Evolutionary conservation across 2,329 filamentous ascomycete species (phyloP).

Genomic region (Calonectria hongkongensis): DNA sequence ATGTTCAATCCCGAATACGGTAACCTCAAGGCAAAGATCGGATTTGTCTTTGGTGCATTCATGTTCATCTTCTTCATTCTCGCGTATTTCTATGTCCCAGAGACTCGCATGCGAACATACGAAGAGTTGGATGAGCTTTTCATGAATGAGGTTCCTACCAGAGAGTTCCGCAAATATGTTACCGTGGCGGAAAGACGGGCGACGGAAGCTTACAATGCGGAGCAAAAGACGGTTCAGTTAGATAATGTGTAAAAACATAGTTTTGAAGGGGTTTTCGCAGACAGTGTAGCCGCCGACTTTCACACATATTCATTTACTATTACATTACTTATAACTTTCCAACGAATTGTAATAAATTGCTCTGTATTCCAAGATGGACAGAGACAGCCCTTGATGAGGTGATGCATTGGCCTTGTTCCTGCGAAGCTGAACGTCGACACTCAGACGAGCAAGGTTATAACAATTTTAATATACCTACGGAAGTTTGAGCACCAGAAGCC

Average conservation of each 20-base stretch:
- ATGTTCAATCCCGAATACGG: slow-evolving; percentile 59
- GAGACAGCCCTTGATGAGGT: too few species aligned
- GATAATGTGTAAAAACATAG: background rate
- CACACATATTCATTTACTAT: too few species aligned
- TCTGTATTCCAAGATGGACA: too few species aligned
- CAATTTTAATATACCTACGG: too few species aligned
- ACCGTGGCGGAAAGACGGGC: slow-evolving; percentile 52
- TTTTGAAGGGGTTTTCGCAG: too few species aligned
- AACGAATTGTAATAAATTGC: too few species aligned
- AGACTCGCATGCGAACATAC: slow-evolving; percentile 60
- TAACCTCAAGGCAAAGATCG: slow-evolving; percentile 64
- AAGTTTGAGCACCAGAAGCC: too few species aligned
- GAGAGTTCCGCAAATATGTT: slow-evolving; percentile 49
- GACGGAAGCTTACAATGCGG: slow-evolving; percentile 51
- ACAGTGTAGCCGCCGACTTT: too few species aligned
- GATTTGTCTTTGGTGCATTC: slow-evolving; percentile 62
- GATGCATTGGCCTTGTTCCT: too few species aligned
- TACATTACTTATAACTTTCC: too few species aligned
- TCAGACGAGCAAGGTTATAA: too few species aligned
- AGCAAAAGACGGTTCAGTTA: slow-evolving; percentile 19
- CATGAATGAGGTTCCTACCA: slow-evolving; percentile 49
- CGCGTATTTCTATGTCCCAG: slow-evolving; percentile 69
- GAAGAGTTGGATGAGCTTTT: slow-evolving; percentile 57
- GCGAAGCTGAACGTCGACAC: too few species aligned
- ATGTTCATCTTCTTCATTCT: slow-evolving; percentile 59